Conservation (phyloP, 2,329 filamentous ascomycete species). For the Exutisphaerella laricina region DNA sequence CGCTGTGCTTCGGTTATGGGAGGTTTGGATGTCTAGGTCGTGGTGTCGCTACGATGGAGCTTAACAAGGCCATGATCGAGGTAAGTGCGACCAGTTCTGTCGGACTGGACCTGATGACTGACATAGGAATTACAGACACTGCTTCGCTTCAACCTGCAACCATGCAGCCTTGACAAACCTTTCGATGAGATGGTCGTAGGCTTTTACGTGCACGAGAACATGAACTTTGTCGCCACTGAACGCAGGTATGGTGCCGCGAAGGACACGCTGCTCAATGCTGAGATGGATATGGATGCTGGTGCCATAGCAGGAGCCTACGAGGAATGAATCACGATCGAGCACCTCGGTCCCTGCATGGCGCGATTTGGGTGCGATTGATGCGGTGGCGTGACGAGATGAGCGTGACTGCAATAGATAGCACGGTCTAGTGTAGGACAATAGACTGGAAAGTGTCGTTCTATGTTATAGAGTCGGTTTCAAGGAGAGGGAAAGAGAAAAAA, state of each 20-base stretch:
- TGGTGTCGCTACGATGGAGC: conserved; percentile 36
- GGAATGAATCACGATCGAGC: no score
- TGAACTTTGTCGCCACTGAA: conserved; percentile 35
- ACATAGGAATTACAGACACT: conserved; percentile 26
- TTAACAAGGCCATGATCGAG: conserved; percentile 37
- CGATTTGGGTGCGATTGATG: no score
- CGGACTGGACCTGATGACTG: neutral
- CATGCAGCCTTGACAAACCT: conserved; percentile 34
- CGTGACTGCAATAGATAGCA: no score
- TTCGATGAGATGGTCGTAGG: conserved; percentile 36
- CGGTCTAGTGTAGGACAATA: no score
- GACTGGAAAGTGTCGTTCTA: no score
- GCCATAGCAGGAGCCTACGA: conserved; percentile 19
- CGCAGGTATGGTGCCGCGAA: conserved; percentile 15
- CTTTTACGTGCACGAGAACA: conserved; percentile 36
- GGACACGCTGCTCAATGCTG: neutral
- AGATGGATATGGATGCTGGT: conserved; percentile 11
- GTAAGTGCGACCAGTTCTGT: conserved; percentile 26
- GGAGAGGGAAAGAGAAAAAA: no score
- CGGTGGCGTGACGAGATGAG: no score
- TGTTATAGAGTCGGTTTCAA: no score
- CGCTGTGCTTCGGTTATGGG: conserved; percentile 34
- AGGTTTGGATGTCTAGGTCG: conserved; percentile 35
- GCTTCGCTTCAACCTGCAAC: conserved; percentile 35
- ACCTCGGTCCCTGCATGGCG: no score